Percentiles rank a stretch among this genome's conserved stretches.
Evolutionary conservation across 257 asterid species (phyloP).

Genomic region (Solanum piurae): DNA sequence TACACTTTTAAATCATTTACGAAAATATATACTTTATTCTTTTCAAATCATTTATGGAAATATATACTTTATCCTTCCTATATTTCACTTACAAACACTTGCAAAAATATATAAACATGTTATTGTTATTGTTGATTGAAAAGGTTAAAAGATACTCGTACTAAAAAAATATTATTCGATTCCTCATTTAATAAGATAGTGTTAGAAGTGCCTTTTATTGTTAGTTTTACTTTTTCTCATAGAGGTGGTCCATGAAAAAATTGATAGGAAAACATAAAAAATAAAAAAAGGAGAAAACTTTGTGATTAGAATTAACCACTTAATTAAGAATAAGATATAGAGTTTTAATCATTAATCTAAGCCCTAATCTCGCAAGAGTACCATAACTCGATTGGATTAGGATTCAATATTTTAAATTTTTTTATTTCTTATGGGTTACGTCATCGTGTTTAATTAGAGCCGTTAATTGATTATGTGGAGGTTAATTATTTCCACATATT

Average conservation of each 20-base stretch:
- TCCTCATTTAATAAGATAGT: background rate
- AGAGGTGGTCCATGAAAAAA: background rate
- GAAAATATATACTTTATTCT: too few relatives aligned
- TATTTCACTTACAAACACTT: background rate
- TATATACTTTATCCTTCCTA: background rate
- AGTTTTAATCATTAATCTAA: background rate
- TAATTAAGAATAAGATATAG: background rate
- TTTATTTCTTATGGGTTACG: background rate
- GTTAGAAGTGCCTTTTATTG: background rate
- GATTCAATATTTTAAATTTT: background rate
- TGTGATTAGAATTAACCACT: background rate
- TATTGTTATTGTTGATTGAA: too few relatives aligned
- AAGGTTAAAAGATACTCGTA: background rate
- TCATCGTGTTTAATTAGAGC: background rate
- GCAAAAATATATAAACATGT: background rate
- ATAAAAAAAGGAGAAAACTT: background rate
- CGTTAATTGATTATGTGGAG: conserved; percentile 5
- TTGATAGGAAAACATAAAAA: background rate
- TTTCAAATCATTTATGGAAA: background rate
- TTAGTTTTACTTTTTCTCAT: background rate
- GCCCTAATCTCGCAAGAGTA: background rate
- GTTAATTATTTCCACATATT: background rate
- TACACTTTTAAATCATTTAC: too few relatives aligned
- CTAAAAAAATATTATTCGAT: background rate
- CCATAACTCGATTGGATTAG: background rate